A percentile compares a stretch with the other conserved stretches of the same genome.
phyloP scores from a whole-genome alignment of 495 filamentous ascomycete genomes.

The Penicillium canariense region DNA sequence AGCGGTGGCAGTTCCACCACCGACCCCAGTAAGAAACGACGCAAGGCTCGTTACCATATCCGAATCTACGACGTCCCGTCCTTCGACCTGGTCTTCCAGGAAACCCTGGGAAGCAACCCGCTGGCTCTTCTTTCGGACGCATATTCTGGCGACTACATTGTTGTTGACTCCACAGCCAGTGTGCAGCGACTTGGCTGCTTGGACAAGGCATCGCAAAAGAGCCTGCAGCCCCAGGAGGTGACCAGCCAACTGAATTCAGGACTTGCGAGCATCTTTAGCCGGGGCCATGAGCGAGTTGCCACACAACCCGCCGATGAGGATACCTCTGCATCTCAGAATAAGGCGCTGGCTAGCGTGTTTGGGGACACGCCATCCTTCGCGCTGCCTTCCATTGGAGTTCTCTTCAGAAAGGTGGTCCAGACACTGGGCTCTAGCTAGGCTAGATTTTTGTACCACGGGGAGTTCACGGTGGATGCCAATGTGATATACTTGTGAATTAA shows the following conservation, averaged over 20 bases:
- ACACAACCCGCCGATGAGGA: slow-evolving; percentile 40
- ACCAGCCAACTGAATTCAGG: slow-evolving; percentile 47
- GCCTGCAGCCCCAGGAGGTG: slow-evolving; percentile 44
- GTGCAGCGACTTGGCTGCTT: slow-evolving; percentile 53
- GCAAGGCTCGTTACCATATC: slow-evolving; percentile 23
- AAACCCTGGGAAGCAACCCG: slow-evolving; percentile 24
- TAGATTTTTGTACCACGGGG: background rate
- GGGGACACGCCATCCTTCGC: slow-evolving; percentile 70
- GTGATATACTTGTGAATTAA: slow-evolving; percentile 15
- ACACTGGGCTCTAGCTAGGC: slow-evolving; percentile 27
- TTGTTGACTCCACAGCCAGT: slow-evolving; percentile 42
- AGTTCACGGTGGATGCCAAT: background rate
- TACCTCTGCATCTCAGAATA: slow-evolving; percentile 55
- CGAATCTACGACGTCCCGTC: slow-evolving; percentile 41
- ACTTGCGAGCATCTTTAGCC: slow-evolving; percentile 50
- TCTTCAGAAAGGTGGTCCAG: slow-evolving; percentile 71
- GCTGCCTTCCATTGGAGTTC: slow-evolving; percentile 70
- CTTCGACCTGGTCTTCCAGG: slow-evolving; percentile 29
- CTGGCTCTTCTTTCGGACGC: slow-evolving; percentile 38
- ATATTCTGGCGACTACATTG: slow-evolving; percentile 57
- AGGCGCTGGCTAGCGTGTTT: slow-evolving; percentile 71
- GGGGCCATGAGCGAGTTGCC: slow-evolving; percentile 15
- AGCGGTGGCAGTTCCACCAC: slow-evolving; percentile 1
- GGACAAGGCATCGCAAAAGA: slow-evolving; percentile 52
- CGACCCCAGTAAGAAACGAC: slow-evolving; percentile 22